Base-by-base conservation (phyloP, 202 grass and related monocot genomes). In the Tripidium arundinaceum region DNA sequence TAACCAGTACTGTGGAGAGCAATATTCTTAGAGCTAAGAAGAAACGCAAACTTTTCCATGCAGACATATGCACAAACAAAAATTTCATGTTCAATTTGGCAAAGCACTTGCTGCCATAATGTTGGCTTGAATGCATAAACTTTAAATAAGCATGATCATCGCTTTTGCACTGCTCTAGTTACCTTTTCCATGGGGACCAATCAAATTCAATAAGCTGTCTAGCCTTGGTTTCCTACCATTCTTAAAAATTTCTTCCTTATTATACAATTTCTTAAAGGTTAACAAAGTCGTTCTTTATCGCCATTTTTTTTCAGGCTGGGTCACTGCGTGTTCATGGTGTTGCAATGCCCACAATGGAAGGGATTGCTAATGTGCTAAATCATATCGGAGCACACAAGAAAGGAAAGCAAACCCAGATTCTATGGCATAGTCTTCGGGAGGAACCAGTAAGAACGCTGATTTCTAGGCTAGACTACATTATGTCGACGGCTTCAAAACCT, bases 391-490 rank as follows among this genome's bases (percentile, higher is more conserved):
- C 90, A 40, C 78, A 86, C 79, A 91, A 87, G 82, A 89, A 89
- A 25, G 87, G 90, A 83, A 87, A 95, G 37, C 83, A 99, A 71
- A 89, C 85, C 39, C 70, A 67, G 57, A 87, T 99, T 46, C 83
- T 99, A 45, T 99, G 96, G 96, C 90, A 99, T 55, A 99, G 93
- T 78, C 92, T 99, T 40, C 90, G 92, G 34, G 96, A 99, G 86
- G 96, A 99, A 88, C 96, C 96, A 18, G 96, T 96, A 93, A 81
- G 81, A 75, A 59, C 9, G 16, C 65, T 75, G 49, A 28, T 67
- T 77, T 80, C 68, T 83, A 76, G 14, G 80, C 69, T 55, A 72
- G 29, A 61, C 13, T 83, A 19, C 34, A 74, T 60, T 26, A 47
- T 74, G 29, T 43, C 11, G 28, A 61, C 3, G 18, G 18, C 47